Evolutionary conservation across 352 stramenopile species (phyloP), one percentile per base, ranked within the genome.

Genomic region (Globisporangium radiosum): DNA sequence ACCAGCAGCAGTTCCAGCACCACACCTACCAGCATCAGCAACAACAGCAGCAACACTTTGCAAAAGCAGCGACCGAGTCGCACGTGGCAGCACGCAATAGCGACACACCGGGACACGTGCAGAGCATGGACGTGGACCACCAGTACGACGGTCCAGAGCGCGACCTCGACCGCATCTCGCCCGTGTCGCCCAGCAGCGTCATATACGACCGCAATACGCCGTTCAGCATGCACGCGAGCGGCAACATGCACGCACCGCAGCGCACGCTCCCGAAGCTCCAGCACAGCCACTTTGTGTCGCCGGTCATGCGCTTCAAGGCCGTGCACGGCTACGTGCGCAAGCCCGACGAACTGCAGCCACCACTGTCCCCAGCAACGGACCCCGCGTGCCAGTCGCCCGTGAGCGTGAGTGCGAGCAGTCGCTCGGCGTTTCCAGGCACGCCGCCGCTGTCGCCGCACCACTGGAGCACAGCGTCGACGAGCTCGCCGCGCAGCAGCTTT

Each of bases 221-320:
- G 33, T 51, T 56, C 50, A 17, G 14, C 39, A 48, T 33, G 25
- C 25, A n/a, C 54, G 43, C 33, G 6, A 44, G 9, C 42, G 7
- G 48, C 6, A 52, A 53, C 7, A 51, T 52, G 9, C 59, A 53
- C 11, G 50, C 47, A 7, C 52, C 2, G 5, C 43, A 59, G 14
- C 52, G 38, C 1, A 51, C 54, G 25, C 56, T 75, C 37, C 63
- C 63, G 7, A 58, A 70, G 39, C 62, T 83, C 33, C 54, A 33
- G 25, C 25, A 52, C 7, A 85, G 69, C 53, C 70, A 80, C 52
- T 72, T 80, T 57, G 39, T 45, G 51, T 82, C 78, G 54, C 75
- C 74, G 17, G 49, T 86, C 9, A 81, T 65, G 58, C 74, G 81
- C 5, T 90, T 90, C 61, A 86, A 85, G 57, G 74, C 85, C 47